Evolutionary conservation across 2,329 filamentous ascomycete species (phyloP).

Genomic region (Fusarium oxysporum): DNA sequence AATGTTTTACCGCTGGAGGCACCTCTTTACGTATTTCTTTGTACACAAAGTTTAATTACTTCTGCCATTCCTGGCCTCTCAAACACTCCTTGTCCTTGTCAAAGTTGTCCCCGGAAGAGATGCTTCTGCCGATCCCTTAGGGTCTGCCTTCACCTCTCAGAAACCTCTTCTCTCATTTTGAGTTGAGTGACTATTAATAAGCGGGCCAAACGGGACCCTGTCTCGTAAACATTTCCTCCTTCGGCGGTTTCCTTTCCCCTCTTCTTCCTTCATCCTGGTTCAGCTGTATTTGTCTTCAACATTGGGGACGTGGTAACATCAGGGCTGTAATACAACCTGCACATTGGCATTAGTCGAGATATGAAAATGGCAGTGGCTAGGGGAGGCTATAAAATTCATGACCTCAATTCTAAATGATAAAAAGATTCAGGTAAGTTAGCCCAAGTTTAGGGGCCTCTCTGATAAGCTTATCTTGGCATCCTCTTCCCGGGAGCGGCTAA

Average conservation of each 20-base stretch:
- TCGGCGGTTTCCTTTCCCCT: background rate
- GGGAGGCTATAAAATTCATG: background rate
- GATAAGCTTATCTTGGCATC: background rate
- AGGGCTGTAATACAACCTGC: background rate
- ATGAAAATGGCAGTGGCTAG: background rate
- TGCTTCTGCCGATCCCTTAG: conserved; percentile 27
- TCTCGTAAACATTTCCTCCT: conserved; percentile 5
- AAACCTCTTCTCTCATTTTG: background rate
- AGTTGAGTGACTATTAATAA: background rate
- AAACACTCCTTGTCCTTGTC: conserved; percentile 15
- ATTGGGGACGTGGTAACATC: background rate
- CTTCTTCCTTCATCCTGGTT: background rate
- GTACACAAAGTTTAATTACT: conserved; percentile 5
- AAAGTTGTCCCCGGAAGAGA: background rate
- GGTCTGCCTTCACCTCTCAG: background rate
- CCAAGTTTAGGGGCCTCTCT: background rate
- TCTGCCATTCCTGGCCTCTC: background rate
- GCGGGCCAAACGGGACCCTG: background rate
- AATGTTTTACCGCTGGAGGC: background rate
- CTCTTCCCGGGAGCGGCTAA: background rate
- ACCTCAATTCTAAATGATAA: background rate
- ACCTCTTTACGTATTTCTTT: background rate
- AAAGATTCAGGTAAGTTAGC: background rate
- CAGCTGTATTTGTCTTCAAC: background rate
- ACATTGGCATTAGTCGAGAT: background rate